Base-by-base conservation (phyloP, 495 filamentous ascomycete species). In the Filosporella fistucella region DNA sequence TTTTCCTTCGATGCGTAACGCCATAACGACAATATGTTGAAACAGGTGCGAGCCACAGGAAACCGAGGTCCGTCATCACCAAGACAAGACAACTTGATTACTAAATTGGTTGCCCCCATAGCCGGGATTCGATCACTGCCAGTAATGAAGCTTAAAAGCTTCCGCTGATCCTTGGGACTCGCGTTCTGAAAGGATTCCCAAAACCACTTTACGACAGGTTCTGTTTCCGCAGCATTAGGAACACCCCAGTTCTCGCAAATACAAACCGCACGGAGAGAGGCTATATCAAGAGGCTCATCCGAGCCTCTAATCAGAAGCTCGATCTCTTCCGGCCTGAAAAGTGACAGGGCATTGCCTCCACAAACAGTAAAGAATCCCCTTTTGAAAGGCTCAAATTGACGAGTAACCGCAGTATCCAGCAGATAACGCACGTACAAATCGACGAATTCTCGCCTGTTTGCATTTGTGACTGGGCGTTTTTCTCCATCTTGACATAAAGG, bases 381-480 rank as follows among this genome's bases (percentile, higher is more conserved):
- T 63, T 91, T 94, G 73, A 96, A 96, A 10, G 91, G 91, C 64
- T 96, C 91, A 47, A 91, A 96, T 58, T 96, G 91, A 36, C 88
- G 74, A 44, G 76, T 65, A 13, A 96, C 86, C 1, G 85, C 75
- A 17, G 78, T 82, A 59, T 96, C 89, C 13, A 96, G 77, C 12
- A 91, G 66, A 62, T 91, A 84, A 30, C 80, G 78, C 4, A 96
- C 79, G 57, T 95, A 96, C 8, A 88, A 70, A 49, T 94, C 88
- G 29, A 96, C 91, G 56, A 91, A 96, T 53, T 95, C 91, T 36
- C 79, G 77, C 24, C 89, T 76, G 50, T 96, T 96, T 30, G 73
- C 55, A 58, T 91, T 94, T 23, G 90, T 96, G 34, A 96, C 91
- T 20, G 85, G 74, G 26, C 79, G 75, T 8, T 75, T 77, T 55